These are phyloP conservation scores for Candida railenensis DNA, from an alignment of 805 yeast genomes.

Conservation along the genomic window DNA sequence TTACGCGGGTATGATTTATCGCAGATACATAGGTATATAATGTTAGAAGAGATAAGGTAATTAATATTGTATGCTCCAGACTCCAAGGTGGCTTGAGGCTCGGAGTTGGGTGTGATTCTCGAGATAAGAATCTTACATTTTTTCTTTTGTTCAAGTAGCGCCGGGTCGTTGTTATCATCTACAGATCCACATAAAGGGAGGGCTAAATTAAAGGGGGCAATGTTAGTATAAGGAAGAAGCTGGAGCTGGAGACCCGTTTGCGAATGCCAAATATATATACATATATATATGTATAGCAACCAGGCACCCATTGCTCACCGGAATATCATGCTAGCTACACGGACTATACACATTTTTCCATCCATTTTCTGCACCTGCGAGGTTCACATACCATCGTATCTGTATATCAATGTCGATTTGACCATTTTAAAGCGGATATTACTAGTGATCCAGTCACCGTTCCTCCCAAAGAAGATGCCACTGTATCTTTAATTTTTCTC, in stretches of 20 bases:
- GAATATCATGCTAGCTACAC: too few relatives aligned
- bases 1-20: constrained; percentile 82
- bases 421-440: too few relatives aligned
- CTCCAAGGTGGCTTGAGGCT: constrained; percentile 81
- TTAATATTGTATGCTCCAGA: constrained; percentile 73
- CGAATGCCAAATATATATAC: background rate
- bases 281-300: too few relatives aligned
- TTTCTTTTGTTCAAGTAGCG: constrained; percentile 73
- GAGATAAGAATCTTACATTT: constrained; percentile 76
- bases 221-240: constrained; percentile 4
- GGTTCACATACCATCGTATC: constrained; percentile 67
- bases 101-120: constrained; percentile 76
- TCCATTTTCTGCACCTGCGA: too few relatives aligned
- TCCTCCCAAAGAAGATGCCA: constrained; percentile 2
- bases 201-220: constrained; percentile 46
- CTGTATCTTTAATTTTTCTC: background rate
- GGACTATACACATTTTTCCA: too few relatives aligned
- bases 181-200: constrained; percentile 90
- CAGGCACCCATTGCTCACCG: too few relatives aligned
- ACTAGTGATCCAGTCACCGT: too few relatives aligned
- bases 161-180: constrained; percentile 65
- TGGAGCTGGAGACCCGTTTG: background rate
- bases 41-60: constrained; percentile 62
- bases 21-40: constrained; percentile 76
- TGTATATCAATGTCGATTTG: constrained; percentile 61